Evolutionary conservation across 2,329 filamentous ascomycete species (phyloP).

Genomic region (Talaromyces islandicus): DNA sequence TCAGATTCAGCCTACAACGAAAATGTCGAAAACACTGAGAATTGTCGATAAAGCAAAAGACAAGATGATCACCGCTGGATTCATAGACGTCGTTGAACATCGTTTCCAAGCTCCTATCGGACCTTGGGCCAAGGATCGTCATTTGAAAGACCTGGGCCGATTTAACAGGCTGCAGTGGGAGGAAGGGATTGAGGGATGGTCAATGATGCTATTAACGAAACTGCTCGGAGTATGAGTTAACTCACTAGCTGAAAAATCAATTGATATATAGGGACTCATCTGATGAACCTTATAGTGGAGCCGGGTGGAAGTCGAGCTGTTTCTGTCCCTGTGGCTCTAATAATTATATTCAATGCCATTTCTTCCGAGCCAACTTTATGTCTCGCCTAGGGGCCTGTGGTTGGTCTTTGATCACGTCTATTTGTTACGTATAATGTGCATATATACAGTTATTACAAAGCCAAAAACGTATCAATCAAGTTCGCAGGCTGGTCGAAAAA

Average conservation of each 20-base stretch:
- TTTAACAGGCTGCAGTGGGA: constrained; percentile 3
- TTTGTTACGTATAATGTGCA: too few relatives aligned
- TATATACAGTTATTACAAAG: constrained; percentile 8
- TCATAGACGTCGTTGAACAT: constrained; percentile 6
- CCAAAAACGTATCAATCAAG: constrained; percentile 36
- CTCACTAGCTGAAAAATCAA: not conserved
- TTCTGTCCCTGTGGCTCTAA: not conserved
- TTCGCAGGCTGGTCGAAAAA: constrained; percentile 43
- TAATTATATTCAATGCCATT: not conserved
- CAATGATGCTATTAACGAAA: constrained; percentile 5
- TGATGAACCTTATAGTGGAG: constrained; percentile 1
- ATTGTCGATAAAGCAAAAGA: constrained; percentile 8
- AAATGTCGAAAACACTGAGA: constrained; percentile 6
- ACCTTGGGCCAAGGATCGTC: constrained; percentile 11
- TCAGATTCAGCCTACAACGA: constrained; percentile 3
- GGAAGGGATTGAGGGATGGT: constrained; percentile 5
- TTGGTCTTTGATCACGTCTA: too few relatives aligned
- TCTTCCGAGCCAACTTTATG: too few relatives aligned
- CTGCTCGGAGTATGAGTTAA: not conserved
- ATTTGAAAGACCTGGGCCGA: constrained; percentile 8
- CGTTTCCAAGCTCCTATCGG: constrained; percentile 7
- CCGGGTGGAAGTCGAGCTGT: constrained; percentile 1
- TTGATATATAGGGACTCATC: not conserved
- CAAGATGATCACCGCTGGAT: constrained; percentile 8
- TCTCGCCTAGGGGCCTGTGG: too few relatives aligned